These are phyloP conservation scores for Kluyveromyces nonfermentans DNA, from an alignment of 805 yeast genomes.

Conservation along the genomic window DNA sequence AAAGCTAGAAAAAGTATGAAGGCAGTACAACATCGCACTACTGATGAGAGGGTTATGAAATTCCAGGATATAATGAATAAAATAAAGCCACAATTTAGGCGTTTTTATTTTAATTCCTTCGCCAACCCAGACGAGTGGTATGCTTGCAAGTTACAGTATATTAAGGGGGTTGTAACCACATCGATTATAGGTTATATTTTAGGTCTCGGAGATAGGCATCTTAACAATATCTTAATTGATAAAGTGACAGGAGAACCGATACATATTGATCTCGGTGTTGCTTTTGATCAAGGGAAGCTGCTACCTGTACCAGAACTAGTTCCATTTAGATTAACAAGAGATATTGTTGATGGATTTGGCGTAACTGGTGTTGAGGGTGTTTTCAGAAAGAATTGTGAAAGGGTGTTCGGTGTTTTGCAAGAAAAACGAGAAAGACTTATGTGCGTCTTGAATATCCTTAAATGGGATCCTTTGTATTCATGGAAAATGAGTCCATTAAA, in stretches of 20 bases:
- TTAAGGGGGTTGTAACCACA: slow-evolving; percentile 71
- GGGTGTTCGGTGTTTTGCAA: slow-evolving; percentile 59
- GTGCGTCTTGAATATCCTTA: slow-evolving; percentile 74
- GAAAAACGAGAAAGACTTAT: slow-evolving; percentile 57
- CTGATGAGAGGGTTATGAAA: slow-evolving; percentile 34
- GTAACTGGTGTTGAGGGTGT: slow-evolving; percentile 74
- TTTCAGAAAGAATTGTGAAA: slow-evolving; percentile 64
- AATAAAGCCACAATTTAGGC: slow-evolving; percentile 58
- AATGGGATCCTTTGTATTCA: slow-evolving; percentile 87
- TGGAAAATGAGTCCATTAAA: slow-evolving; percentile 83
- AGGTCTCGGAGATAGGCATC: slow-evolving; percentile 93
- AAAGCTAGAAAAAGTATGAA: slow-evolving; percentile 61
- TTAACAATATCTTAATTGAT: slow-evolving; percentile 84
- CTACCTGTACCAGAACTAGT: slow-evolving; percentile 86
- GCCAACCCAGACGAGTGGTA: slow-evolving; percentile 69
- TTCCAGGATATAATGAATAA: slow-evolving; percentile 40
- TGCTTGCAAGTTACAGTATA: slow-evolving; percentile 49
- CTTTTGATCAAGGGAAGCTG: slow-evolving; percentile 86
- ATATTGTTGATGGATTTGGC: slow-evolving; percentile 90
- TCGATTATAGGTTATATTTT: slow-evolving; percentile 82
- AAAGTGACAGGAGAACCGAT: slow-evolving; percentile 79
- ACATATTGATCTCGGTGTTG: slow-evolving; percentile 93
- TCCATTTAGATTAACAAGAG: slow-evolving; percentile 86
- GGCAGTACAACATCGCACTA: slow-evolving; percentile 39
- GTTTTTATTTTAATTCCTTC: slow-evolving; percentile 62